Conservation (phyloP, 2,329 filamentous ascomycete genomes). For the Botrytis medusae region DNA sequence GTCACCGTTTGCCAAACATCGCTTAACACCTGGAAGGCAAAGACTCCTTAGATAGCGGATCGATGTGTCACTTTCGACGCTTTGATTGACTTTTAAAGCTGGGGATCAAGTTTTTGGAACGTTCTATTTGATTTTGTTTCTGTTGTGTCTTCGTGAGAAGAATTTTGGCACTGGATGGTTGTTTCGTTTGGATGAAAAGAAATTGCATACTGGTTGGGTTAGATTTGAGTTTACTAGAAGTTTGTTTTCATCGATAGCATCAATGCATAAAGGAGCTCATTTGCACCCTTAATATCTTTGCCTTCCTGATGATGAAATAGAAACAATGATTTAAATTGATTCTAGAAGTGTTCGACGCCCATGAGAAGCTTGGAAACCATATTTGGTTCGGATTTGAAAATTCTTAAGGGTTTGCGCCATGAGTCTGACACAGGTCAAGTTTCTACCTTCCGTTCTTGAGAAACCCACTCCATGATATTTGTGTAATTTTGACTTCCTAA, state of each 20-base stretch:
- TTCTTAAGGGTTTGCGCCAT: neutral
- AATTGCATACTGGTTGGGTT: neutral
- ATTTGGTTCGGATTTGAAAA: neutral
- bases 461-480: accelerated
- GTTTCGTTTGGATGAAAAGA: neutral
- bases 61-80: neutral
- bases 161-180: neutral
- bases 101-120: neutral
- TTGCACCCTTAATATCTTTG: neutral
- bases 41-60: neutral
- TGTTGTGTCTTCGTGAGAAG: neutral
- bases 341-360: neutral
- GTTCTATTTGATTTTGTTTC: neutral
- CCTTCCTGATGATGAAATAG: neutral
- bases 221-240: neutral
- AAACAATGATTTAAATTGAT: neutral
- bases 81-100: neutral
- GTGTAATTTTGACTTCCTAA: accelerated
- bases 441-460: neutral
- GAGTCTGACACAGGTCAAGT: neutral
- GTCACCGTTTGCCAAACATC: neutral
- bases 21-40: neutral
- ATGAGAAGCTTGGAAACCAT: neutral
- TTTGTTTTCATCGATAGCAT: neutral
- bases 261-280: neutral